Evolutionary conservation across 306 rosid species (phyloP), one percentile per base, ranked within the genome.

Genomic region (Vicia sativa): DNA sequence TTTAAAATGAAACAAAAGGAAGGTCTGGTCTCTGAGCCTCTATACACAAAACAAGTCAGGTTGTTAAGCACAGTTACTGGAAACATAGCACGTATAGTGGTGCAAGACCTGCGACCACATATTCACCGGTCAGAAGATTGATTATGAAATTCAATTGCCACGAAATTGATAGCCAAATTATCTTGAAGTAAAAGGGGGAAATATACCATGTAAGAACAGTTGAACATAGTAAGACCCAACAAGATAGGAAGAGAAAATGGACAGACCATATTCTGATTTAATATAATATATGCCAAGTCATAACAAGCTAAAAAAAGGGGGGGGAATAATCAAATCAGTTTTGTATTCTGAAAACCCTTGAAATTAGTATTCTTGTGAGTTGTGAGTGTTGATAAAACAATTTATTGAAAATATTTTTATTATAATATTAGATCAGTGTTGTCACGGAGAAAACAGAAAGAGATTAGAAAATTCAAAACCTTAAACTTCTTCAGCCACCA

Each of bases 51-150:
- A 74, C 79, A 72, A 76, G 58, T 68, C 77, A 83, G 81, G 89
- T 81, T 78, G 84, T 82, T 77, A 77, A 83, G 88, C 91, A 79
- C 72, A 85, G 82, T 82, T 74, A 82, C 96, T 82, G 89, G 85
- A 81, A 85, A 81, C 79, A 86, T 82, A 83, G 80, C 95, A 78
- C 86, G 82, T 81, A 86, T 73, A 70, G 93, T 83, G 89, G 98
- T 77, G 91, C 93, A 87, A 78, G 80, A 89, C 95, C 96, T 90
- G 96, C 96, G 85, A 84, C 96, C 96, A 87, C 91, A 87, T 79
- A 74, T 84, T 84, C 90, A 86, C 78, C 72, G 55, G 84, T 90
- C 79, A 89, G 90, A 79, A 84, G 75, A 77, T 68, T 66, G 81
- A 74, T 84, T 77, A 80, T 63, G 74, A 70, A 66, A 80, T 75